These are phyloP conservation scores for Eucalyptus globulus DNA, from an alignment of 345 rosid species.

Conservation along the genomic window DNA sequence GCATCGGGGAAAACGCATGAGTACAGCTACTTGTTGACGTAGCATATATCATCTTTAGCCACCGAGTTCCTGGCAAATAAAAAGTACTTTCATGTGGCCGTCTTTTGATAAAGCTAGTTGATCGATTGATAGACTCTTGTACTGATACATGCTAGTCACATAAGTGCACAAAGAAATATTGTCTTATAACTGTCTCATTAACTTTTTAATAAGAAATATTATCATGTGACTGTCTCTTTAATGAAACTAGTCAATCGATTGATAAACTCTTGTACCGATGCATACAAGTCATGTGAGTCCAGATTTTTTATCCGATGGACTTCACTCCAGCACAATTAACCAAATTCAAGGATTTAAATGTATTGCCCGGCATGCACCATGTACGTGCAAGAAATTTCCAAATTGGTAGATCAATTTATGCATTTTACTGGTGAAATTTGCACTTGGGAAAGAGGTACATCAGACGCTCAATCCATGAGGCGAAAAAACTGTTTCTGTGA, in stretches of 20 bases:
- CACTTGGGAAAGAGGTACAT: background rate
- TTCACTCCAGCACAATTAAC: background rate
- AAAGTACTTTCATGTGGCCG: background rate
- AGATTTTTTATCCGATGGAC: background rate
- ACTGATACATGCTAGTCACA: background rate
- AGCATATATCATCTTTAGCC: background rate
- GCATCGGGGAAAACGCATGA: background rate
- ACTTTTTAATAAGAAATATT: too few relatives aligned
- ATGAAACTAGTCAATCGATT: too few relatives aligned
- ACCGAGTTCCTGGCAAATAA: background rate
- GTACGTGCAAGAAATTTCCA: background rate
- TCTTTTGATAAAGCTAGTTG: background rate
- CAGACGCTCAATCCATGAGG: background rate
- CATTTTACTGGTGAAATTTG: background rate
- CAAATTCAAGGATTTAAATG: background rate
- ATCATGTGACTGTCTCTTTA: rapidly evolving
- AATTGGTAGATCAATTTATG: background rate
- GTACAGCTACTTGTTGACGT: background rate
- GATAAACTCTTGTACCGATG: rapidly evolving
- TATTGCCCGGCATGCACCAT: rapidly evolving
- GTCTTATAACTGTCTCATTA: too few relatives aligned
- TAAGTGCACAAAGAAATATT: background rate
- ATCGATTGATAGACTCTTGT: background rate
- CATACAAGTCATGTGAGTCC: too few relatives aligned
- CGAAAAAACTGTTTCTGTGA: background rate